These are phyloP conservation scores for Xerophyta viscosa DNA, from an alignment of 106 monocot genomes.

Conservation along the genomic window DNA sequence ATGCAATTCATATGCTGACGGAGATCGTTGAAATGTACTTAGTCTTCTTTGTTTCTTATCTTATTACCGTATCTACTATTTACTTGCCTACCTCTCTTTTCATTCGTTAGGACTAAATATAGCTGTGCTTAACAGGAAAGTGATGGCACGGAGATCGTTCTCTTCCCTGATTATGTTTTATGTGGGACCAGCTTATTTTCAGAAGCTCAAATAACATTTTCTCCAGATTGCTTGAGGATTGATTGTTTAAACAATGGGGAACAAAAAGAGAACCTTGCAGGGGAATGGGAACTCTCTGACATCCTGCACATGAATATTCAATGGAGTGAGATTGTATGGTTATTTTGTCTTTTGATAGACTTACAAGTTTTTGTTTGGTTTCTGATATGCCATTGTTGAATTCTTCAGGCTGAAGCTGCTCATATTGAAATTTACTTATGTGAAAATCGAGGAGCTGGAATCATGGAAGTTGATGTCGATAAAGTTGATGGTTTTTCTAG, in stretches of 20 bases:
- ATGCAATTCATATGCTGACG: too few relatives aligned
- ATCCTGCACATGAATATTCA: slow-evolving; percentile 32
- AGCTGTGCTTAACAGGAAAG: slow-evolving; percentile 20
- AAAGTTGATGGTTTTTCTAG: slow-evolving; percentile 6
- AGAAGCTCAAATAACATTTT: slow-evolving; percentile 38
- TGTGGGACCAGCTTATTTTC: slow-evolving; percentile 13
- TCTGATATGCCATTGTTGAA: neutral
- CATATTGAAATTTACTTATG: slow-evolving; percentile 23
- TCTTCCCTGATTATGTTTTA: slow-evolving; percentile 46
- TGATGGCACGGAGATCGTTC: slow-evolving; percentile 16
- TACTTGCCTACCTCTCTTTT: too few relatives aligned
- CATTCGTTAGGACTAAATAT: too few relatives aligned
- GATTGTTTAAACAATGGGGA: slow-evolving; percentile 32
- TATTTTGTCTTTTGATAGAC: neutral
- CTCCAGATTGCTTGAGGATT: slow-evolving; percentile 37
- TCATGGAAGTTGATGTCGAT: neutral
- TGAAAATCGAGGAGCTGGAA: slow-evolving; percentile 3
- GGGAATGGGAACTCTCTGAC: slow-evolving; percentile 32
- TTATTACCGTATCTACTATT: too few relatives aligned
- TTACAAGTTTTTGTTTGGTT: neutral
- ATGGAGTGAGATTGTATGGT: slow-evolving; percentile 43
- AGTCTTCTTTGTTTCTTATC: too few relatives aligned
- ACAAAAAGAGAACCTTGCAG: slow-evolving; percentile 24
- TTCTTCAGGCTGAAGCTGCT: slow-evolving; percentile 26
- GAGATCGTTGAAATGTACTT: too few relatives aligned